Conservation (phyloP, 106 monocot genomes). For the Agapanthus africanus region DNA sequence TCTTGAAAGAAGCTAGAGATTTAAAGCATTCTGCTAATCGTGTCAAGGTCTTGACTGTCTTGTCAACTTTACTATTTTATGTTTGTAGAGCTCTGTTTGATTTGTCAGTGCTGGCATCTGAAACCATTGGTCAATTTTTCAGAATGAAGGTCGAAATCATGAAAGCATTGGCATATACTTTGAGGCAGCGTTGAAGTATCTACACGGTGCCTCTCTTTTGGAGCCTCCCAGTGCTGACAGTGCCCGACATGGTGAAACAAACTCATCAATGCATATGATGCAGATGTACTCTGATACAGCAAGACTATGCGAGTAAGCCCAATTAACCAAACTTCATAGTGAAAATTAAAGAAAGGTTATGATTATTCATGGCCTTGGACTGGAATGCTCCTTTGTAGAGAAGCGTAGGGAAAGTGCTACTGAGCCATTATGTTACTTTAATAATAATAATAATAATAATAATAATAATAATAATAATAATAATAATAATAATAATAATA, state of each 20-base stretch:
- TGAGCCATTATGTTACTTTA: too few species aligned
- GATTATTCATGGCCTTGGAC: too few species aligned
- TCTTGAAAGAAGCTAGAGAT: conserved; percentile 39
- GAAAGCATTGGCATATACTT: conserved; percentile 75
- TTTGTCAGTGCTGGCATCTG: background rate
- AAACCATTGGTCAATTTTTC: conserved; percentile 13
- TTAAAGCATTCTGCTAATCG: conserved; percentile 24
- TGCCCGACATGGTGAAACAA: conserved; percentile 45
- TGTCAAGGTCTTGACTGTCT: conserved; percentile 14
- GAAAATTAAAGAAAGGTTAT: background rate
- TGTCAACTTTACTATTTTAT: background rate
- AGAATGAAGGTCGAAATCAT: conserved; percentile 62
- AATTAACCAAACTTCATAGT: background rate
- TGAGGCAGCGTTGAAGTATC: conserved; percentile 83
- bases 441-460: too few species aligned
- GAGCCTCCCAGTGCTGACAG: conserved; percentile 53
- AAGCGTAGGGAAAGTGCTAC: too few species aligned
- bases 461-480: too few species aligned
- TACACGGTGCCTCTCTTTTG: conserved; percentile 63
- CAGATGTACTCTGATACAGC: conserved; percentile 74
- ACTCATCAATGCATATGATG: conserved; percentile 30
- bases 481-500: too few species aligned
- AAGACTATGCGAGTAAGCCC: conserved; percentile 82
- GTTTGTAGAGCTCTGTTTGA: background rate
- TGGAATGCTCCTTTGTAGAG: too few species aligned